phyloP scores from a whole-genome alignment of 495 filamentous ascomycete species.

The Penicillium canescens region DNA sequence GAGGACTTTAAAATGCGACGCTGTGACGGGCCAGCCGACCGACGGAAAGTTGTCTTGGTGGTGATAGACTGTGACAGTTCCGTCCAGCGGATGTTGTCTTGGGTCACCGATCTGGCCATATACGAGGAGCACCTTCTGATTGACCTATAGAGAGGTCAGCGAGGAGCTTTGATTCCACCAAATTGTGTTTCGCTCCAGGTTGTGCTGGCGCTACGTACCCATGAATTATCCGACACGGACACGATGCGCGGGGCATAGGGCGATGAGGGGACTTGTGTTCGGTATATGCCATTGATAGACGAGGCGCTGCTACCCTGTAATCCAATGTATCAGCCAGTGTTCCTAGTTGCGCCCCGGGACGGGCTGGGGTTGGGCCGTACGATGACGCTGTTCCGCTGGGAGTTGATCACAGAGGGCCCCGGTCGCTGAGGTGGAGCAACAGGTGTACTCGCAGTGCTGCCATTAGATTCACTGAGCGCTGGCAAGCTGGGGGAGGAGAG shows the following conservation, averaged over 20 bases:
- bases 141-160: constrained; percentile 56
- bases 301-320: constrained; percentile 40
- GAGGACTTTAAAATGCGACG: constrained; percentile 86
- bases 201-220: constrained; percentile 54
- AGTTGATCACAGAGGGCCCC: constrained; percentile 39
- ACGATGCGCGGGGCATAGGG: constrained; percentile 75
- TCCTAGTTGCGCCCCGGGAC: neutral
- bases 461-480: constrained; percentile 47
- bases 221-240: constrained; percentile 76
- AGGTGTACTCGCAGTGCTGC: constrained; percentile 33
- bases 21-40: constrained; percentile 78
- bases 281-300: constrained; percentile 53
- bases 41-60: constrained; percentile 82
- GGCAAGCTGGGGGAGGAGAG: constrained; percentile 54
- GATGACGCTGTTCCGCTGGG: constrained; percentile 51
- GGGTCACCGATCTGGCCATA: constrained; percentile 78
- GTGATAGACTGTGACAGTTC: constrained; percentile 74
- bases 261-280: constrained; percentile 60
- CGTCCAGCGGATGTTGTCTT: constrained; percentile 69
- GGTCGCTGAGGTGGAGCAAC: constrained; percentile 43
- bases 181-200: neutral
- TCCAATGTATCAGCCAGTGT: neutral
- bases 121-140: constrained; percentile 84
- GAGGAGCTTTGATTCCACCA: neutral
- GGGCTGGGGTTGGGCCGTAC: constrained; percentile 30